A percentile compares a stretch with the other conserved stretches of the same genome.
Conservation (phyloP, 192 early-diverging fungal species). For the Chytriomyces hyalinus region DNA sequence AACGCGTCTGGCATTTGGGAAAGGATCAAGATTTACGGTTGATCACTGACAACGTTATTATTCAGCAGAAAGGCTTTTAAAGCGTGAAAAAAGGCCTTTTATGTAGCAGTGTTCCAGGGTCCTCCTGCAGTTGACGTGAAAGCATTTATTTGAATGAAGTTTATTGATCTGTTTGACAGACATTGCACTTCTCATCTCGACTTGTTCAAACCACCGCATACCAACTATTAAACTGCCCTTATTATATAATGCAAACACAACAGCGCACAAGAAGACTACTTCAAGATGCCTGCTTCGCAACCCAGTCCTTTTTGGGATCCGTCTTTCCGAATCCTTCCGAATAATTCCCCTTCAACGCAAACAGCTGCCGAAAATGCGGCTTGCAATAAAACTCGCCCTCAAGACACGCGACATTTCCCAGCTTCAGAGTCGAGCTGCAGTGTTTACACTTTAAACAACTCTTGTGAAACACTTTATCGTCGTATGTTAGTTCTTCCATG, state of each 20-base stretch:
- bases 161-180: too few species aligned
- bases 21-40: background rate
- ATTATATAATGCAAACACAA: too few species aligned
- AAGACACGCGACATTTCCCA: conserved; percentile 48
- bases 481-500: conserved; percentile 44
- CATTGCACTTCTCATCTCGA: too few species aligned
- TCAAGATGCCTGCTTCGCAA: background rate
- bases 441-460: conserved; percentile 51
- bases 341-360: conserved; percentile 65
- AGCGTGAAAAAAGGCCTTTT: background rate
- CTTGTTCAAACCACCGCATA: too few species aligned
- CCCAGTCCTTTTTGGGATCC: conserved; percentile 54
- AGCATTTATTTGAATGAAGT: too few species aligned
- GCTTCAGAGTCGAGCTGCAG: conserved; percentile 47
- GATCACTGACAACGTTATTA: background rate
- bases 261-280: background rate
- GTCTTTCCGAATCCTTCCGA: conserved; percentile 58
- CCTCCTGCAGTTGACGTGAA: too few species aligned
- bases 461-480: conserved; percentile 45
- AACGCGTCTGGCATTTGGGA: background rate
- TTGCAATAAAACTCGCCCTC: conserved; percentile 52
- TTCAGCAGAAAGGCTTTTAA: background rate
- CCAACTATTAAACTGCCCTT: too few species aligned
- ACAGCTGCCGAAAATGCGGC: conserved; percentile 61
- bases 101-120: background rate